Percentiles rank a stretch among this genome's conserved stretches.
Conservation (phyloP, 805 yeast genomes). For the Metschnikowia kunwiensis region DNA sequence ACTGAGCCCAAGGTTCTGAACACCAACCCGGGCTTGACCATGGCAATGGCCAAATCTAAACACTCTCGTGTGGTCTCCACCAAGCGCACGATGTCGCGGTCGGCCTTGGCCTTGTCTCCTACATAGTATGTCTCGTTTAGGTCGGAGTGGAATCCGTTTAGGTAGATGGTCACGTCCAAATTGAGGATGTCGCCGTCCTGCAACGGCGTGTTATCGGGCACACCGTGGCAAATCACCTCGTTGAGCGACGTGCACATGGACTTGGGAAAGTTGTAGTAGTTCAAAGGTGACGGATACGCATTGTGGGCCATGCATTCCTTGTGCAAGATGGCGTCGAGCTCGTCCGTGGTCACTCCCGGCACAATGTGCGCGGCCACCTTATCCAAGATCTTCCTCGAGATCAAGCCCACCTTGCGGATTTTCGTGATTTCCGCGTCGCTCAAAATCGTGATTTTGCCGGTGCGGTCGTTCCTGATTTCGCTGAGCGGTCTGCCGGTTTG, state of each 20-base stretch:
- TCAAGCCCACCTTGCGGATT: constrained; percentile 69
- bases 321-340: constrained; percentile 82
- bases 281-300: constrained; percentile 92
- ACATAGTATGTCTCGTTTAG: constrained; percentile 95
- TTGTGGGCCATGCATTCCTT: constrained; percentile 82
- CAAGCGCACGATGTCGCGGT: constrained; percentile 79
- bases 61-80: constrained; percentile 88
- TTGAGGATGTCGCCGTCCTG: constrained; percentile 94
- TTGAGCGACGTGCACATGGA: constrained; percentile 90
- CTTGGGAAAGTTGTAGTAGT: constrained; percentile 91
- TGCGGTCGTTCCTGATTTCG: constrained; percentile 72
- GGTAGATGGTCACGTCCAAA: constrained; percentile 80
- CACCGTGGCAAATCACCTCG: constrained; percentile 95
- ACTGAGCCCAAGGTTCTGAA: constrained; percentile 83
- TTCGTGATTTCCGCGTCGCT: constrained; percentile 67
- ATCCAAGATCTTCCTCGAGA: constrained; percentile 88
- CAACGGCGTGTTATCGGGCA: constrained; percentile 84
- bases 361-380: constrained; percentile 75
- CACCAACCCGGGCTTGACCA: constrained; percentile 88
- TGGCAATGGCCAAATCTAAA: constrained; percentile 75
- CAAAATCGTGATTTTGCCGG: constrained; percentile 61
- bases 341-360: constrained; percentile 94
- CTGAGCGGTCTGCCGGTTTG: constrained; percentile 70
- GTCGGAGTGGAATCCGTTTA: constrained; percentile 90
- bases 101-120: constrained; percentile 79